A percentile compares a stretch with the other conserved stretches of the same genome.
phyloP scores from a whole-genome alignment of 164 flowering plant genomes.

The Magnolia changhungtana region DNA sequence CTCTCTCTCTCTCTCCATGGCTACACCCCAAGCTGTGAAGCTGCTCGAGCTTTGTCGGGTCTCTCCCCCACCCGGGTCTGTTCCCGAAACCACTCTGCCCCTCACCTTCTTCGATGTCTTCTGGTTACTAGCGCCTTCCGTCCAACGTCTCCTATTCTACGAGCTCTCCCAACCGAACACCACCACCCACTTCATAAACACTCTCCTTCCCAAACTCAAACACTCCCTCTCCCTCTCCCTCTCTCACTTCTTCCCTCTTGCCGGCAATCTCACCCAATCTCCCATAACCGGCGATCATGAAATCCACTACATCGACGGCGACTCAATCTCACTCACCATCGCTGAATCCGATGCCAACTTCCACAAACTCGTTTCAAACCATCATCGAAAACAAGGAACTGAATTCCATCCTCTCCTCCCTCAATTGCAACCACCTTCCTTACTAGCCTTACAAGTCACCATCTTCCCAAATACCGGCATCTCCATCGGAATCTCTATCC shows the following conservation, averaged over 20 bases:
- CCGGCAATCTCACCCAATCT: constrained; percentile 26
- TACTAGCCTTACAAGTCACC: constrained; percentile 37
- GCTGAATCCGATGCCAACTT: constrained; percentile 33
- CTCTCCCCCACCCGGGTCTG: constrained; percentile 12
- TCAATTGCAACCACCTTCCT: constrained; percentile 10
- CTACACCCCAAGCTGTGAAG: not conserved
- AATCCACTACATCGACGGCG: constrained; percentile 24
- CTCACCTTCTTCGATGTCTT: constrained; percentile 26
- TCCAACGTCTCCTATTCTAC: constrained; percentile 35
- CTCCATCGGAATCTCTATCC: constrained; percentile 23
- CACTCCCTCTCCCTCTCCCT: constrained; percentile 41
- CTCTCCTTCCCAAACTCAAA: constrained; percentile 27
- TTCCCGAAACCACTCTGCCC: constrained; percentile 17
- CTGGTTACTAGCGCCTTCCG: constrained; percentile 14
- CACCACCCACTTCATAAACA: constrained; percentile 16
- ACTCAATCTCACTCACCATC: constrained; percentile 23
- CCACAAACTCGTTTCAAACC: constrained; percentile 9
- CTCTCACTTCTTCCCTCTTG: constrained; percentile 30
- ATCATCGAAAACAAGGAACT: constrained; percentile 13
- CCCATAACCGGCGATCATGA: constrained; percentile 19
- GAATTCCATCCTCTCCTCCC: constrained; percentile 29
- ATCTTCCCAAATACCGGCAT: constrained; percentile 34
- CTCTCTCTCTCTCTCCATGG: not conserved
- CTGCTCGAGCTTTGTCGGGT: not conserved
- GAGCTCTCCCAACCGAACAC: constrained; percentile 10